A percentile compares a stretch with the other conserved stretches of the same genome.
phyloP scores from a whole-genome alignment of 1,284 basidiomycete genomes.

The Tylopilus sp. region DNA sequence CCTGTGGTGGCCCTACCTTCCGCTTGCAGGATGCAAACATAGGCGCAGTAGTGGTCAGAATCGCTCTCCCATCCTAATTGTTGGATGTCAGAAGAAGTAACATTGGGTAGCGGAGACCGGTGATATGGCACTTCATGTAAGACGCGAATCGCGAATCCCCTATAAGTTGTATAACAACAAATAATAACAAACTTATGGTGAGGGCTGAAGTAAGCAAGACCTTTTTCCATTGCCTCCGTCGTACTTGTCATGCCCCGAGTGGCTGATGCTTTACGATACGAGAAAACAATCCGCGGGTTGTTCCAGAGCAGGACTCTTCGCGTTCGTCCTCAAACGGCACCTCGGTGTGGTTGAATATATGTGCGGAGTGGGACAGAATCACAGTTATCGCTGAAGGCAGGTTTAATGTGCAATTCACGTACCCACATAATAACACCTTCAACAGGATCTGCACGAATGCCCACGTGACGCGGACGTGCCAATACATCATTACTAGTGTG shows the following conservation, averaged over 20 bases:
- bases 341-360: slow-evolving; percentile 76
- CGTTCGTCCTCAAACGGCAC: slow-evolving; percentile 73
- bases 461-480: slow-evolving; percentile 83
- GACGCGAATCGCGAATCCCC: no score
- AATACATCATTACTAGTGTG: slow-evolving; percentile 66
- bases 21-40: no score
- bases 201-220: slow-evolving; percentile 13
- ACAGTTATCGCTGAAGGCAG: slow-evolving; percentile 67
- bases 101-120: no score
- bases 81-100: no score
- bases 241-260: slow-evolving; percentile 65
- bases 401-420: slow-evolving; percentile 23
- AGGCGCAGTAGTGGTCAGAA: no score
- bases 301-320: slow-evolving; percentile 62
- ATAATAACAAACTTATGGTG: no score
- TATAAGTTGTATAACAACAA: no score
- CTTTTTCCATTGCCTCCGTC: slow-evolving; percentile 64
- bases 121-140: no score
- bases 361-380: slow-evolving; percentile 69
- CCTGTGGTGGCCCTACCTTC: no score
- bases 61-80: no score
- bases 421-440: slow-evolving; percentile 11
- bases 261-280: slow-evolving; percentile 30
- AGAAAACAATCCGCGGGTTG: slow-evolving; percentile 62
- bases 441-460: slow-evolving; percentile 79